Evolutionary conservation across 805 yeast genomes (phyloP).

Genomic region (Dipodascus geniculatus): DNA sequence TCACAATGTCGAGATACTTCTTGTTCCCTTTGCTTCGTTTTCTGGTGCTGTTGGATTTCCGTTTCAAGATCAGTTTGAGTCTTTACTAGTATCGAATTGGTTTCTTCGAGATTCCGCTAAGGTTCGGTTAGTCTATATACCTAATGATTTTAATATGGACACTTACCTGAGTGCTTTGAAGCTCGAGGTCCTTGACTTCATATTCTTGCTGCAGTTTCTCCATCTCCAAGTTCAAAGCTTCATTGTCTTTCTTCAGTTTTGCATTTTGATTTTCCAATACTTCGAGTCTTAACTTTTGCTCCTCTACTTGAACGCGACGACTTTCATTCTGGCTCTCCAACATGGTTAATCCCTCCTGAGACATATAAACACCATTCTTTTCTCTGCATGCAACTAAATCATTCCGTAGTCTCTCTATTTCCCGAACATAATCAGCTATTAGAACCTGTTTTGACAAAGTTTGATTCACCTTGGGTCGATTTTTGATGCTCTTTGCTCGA

Average conservation of each 20-base stretch:
- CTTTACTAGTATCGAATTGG: neutral
- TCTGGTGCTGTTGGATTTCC: neutral
- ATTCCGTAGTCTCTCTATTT: conserved; percentile 43
- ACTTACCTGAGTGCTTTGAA: neutral
- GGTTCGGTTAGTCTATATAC: neutral
- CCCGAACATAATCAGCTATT: conserved; percentile 40
- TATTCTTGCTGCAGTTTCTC: neutral
- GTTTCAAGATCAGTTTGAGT: neutral
- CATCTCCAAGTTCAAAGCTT: neutral
- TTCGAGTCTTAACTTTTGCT: conserved; percentile 36
- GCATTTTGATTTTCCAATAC: conserved; percentile 38
- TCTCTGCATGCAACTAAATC: conserved; percentile 54
- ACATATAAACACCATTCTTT: conserved; percentile 57
- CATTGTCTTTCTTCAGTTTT: conserved; percentile 24
- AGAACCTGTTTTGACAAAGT: conserved; percentile 39
- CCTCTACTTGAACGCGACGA: conserved; percentile 37
- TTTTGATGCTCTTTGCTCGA: conserved; percentile 71
- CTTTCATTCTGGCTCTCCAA: conserved; percentile 37
- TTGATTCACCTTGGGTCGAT: conserved; percentile 56
- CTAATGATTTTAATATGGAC: neutral
- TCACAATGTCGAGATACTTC: neutral
- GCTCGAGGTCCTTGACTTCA: neutral
- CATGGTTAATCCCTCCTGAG: conserved; percentile 36
- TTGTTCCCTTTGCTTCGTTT: neutral
- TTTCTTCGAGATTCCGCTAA: neutral